Base-by-base conservation (phyloP, 257 asterid genomes). In the Salvia rosmarinus region DNA sequence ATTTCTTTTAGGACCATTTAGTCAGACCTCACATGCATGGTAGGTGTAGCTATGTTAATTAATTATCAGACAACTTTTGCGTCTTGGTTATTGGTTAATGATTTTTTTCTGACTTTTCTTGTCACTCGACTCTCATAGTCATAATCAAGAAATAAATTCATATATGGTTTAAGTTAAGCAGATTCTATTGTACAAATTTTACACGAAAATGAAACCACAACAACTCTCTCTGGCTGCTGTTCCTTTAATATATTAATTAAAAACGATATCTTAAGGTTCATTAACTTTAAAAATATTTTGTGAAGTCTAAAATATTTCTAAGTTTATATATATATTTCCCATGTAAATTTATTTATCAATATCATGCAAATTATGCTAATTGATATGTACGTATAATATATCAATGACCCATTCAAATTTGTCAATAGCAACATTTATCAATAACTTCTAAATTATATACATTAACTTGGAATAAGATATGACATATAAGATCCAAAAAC, bases 21-120 rank as follows among this genome's bases (percentile, higher is more conserved):
- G 77, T 78, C 77, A 55, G 34, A 55, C 77, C n/a, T 56, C 79
- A 79, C 79, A 74, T 79, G 79, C 63, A 79, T 70, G 74, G 77
- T 69, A 11, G 79, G 77, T 70, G 74, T 19, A 59, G 47, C 30
- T 9, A 14, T 12, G 1, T 73, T 39, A 30, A 39, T 12, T 34
- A 37, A 72, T 21, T 7, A 42, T 20, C 51, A 37, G 11, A 28
- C 42, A 12, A 9, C 5, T 34, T 57, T 21, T 13, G 11, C 42
- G 11, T 57, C 42, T 57, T 25, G 42, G 6, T 39, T 43, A 35
- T 57, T 25, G 42, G 6, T 39, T 43, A 35, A 9, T 23, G 14
- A 40, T 20, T 9, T 28, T 28, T 62, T n/a, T 19, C 8, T 49
- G 28, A 44, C 37, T 37, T 46, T 37, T 37, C 44, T 21, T 63